A percentile compares a stretch with the other conserved stretches of the same genome.
Evolutionary conservation across 371 early-diverging fungal species (phyloP).

Genomic region (Encephalitozoon hellem): DNA sequence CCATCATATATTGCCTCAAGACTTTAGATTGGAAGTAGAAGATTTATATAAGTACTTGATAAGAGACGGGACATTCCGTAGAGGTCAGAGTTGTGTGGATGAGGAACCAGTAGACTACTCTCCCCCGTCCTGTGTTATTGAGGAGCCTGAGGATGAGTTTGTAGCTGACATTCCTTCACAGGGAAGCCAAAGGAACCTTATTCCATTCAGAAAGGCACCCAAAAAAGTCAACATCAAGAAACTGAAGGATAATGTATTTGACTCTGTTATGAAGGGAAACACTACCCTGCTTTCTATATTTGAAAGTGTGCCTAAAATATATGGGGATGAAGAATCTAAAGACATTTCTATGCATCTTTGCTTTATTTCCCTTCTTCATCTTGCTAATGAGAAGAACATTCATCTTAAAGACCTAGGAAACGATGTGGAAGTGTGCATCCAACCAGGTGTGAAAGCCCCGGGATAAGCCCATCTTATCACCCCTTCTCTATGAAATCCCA

Average conservation of each 20-base stretch:
- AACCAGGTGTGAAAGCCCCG: not conserved
- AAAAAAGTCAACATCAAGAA: constrained; percentile 54
- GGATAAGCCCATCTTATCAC: not conserved
- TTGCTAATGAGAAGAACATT: constrained; percentile 59
- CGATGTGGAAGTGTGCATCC: not conserved
- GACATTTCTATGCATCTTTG: constrained; percentile 59
- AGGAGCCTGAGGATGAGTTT: constrained; percentile 14
- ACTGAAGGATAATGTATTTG: constrained; percentile 43
- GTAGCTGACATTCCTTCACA: constrained; percentile 13
- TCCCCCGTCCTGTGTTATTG: not conserved
- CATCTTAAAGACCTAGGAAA: not conserved
- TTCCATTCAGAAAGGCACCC: constrained; percentile 13
- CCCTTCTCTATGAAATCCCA: constrained; percentile 50
- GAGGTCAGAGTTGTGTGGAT: not conserved
- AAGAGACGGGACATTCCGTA: constrained; percentile 33
- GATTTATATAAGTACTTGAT: constrained; percentile 54
- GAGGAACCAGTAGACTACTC: not conserved
- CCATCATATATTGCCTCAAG: constrained; percentile 50
- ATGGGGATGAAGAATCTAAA: constrained; percentile 42
- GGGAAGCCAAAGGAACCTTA: not conserved
- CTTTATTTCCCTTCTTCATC: constrained; percentile 58
- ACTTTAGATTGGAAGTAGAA: constrained; percentile 39
- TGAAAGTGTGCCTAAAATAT: constrained; percentile 22
- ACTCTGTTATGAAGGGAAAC: not conserved
- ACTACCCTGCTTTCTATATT: constrained; percentile 6